Evolutionary conservation across 2,329 filamentous ascomycete genomes (phyloP).

Genomic region (Fusarium robinianum): DNA sequence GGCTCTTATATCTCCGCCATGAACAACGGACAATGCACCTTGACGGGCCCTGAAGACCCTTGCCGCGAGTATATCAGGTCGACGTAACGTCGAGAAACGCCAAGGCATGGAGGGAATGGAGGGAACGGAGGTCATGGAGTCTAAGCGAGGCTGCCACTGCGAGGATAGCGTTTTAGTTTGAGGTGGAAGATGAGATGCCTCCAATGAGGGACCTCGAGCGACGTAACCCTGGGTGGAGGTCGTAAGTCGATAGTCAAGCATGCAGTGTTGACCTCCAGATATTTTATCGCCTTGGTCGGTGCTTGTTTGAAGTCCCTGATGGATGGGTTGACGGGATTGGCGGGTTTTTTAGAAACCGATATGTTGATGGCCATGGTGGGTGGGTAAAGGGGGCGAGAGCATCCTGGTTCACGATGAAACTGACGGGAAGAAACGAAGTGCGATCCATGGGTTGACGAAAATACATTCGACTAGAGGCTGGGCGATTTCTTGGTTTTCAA

Average conservation of each 20-base stretch:
- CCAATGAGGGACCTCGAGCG: constrained; percentile 2
- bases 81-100: constrained; percentile 1
- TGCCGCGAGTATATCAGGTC: too few relatives aligned
- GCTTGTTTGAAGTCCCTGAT: constrained; percentile 16
- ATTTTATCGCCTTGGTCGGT: constrained; percentile 8
- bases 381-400: constrained; percentile 8
- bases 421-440: constrained; percentile 8
- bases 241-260: not conserved
- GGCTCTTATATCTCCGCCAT: constrained; percentile 14
- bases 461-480: constrained; percentile 16
- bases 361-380: constrained; percentile 4
- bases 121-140: too few relatives aligned
- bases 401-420: constrained; percentile 17
- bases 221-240: not conserved
- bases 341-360: constrained; percentile 15
- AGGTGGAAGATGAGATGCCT: constrained; percentile 11
- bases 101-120: too few relatives aligned
- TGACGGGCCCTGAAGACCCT: too few relatives aligned
- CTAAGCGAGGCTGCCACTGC: constrained; percentile 2
- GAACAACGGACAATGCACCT: too few relatives aligned
- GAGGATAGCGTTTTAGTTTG: not conserved
- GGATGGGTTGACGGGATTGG: constrained; percentile 15
- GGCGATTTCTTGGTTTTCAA: not conserved
- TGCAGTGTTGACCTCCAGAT: constrained; percentile 4
- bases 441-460: not conserved